These are phyloP conservation scores for Wallacemonas sp. DNA, from an alignment of 208 protist genomes.

Conservation along the genomic window DNA sequence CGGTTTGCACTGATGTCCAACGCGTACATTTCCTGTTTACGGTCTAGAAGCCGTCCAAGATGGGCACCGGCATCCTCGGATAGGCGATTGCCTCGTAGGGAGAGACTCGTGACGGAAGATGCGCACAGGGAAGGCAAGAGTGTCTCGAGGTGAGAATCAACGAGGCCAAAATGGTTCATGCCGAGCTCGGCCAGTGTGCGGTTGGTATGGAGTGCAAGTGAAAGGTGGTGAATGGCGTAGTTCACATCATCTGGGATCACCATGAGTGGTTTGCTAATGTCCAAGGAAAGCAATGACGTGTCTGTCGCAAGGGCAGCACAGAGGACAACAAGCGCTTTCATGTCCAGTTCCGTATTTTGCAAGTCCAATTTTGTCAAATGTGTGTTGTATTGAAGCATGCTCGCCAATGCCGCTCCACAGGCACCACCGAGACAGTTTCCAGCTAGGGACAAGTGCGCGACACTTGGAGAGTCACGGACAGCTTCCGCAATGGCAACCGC, in stretches of 20 bases:
- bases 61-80: constrained; percentile 57
- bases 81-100: constrained; percentile 67
- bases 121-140: constrained; percentile 52
- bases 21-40: constrained; percentile 46
- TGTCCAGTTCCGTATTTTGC: constrained; percentile 47
- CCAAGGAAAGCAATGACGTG: constrained; percentile 43
- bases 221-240: constrained; percentile 69
- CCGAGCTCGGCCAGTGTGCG: constrained; percentile 40
- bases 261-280: constrained; percentile 67
- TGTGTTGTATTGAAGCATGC: constrained; percentile 34
- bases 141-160: constrained; percentile 40
- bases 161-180: constrained; percentile 55
- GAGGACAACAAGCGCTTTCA: constrained; percentile 60
- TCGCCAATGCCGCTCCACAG: constrained; percentile 33
- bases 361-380: constrained; percentile 54
- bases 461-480: constrained; percentile 20
- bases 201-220: constrained; percentile 47
- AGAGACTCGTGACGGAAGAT: constrained; percentile 41
- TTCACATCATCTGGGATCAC: constrained; percentile 55
- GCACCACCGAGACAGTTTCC: constrained; percentile 60
- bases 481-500: constrained; percentile 40
- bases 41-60: constrained; percentile 54
- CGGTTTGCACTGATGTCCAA: constrained; percentile 71
- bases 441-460: constrained; percentile 34
- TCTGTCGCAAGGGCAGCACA: constrained; percentile 37